Percentiles rank a stretch among this genome's conserved stretches.
phyloP scores from a whole-genome alignment of 352 stramenopile species.

The Phytophthora quininea region DNA sequence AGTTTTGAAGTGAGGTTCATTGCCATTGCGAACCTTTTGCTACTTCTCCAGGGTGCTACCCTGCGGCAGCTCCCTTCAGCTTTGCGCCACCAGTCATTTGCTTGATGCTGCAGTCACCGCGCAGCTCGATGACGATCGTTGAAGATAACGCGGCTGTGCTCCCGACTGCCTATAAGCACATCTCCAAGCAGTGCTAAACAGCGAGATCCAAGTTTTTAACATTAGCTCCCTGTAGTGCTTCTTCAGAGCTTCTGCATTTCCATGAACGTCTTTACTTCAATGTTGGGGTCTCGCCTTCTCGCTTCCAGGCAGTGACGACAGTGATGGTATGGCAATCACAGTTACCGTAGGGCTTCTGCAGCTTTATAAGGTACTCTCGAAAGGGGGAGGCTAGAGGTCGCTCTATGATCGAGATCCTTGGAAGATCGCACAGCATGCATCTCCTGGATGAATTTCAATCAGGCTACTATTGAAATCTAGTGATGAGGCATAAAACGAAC shows the following conservation, averaged over 20 bases:
- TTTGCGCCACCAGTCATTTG: too few species aligned
- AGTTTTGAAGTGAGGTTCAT: too few species aligned
- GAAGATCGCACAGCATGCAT: neutral
- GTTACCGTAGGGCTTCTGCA: neutral
- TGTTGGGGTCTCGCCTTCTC: neutral
- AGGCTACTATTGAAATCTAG: neutral
- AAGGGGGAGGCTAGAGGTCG: neutral
- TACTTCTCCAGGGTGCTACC: too few species aligned
- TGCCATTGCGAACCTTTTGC: too few species aligned
- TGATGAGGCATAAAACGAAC: too few species aligned
- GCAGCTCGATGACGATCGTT: too few species aligned
- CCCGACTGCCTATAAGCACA: too few species aligned
- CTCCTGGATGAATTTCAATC: neutral
- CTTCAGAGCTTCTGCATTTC: neutral
- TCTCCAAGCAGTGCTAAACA: too few species aligned
- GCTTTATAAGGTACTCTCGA: neutral
- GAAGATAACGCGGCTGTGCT: too few species aligned
- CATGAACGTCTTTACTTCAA: neutral
- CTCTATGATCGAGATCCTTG: neutral
- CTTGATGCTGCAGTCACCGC: too few species aligned
- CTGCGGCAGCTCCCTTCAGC: too few species aligned
- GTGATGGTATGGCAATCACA: neutral
- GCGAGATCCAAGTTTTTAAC: too few species aligned
- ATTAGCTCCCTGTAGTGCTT: neutral
- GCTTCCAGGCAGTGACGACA: neutral